Conservation (phyloP, 1,284 basidiomycete genomes). For the Prillingera fragicola region DNA sequence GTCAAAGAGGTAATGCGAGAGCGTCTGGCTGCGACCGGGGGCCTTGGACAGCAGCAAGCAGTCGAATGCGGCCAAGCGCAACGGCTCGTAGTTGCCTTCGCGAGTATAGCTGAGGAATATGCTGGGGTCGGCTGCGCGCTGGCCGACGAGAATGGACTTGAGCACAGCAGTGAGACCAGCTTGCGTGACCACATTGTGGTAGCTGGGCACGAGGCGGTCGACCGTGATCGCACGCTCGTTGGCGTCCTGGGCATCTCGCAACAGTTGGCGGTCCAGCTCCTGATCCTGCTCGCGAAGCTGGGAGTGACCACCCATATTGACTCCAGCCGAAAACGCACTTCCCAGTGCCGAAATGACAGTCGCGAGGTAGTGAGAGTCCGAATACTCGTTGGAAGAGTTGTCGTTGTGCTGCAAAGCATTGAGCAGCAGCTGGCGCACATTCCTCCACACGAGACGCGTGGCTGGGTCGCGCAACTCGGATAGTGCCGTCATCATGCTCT, state of each 20-base stretch:
- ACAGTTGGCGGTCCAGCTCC: constrained; percentile 47
- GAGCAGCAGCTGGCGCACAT: constrained; percentile 85
- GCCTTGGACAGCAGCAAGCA: constrained; percentile 80
- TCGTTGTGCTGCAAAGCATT: constrained; percentile 90
- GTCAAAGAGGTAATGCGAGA: constrained; percentile 85
- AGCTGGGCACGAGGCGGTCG: constrained; percentile 90
- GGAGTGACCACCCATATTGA: constrained; percentile 11
- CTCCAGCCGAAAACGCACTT: constrained; percentile 35
- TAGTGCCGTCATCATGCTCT: constrained; percentile 47
- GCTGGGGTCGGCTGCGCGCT: constrained; percentile 73
- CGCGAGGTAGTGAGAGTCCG: constrained; percentile 87
- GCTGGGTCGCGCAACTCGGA: constrained; percentile 34
- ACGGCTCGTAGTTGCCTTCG: constrained; percentile 86
- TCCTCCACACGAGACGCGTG: constrained; percentile 56
- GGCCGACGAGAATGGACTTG: constrained; percentile 68
- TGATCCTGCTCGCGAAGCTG: constrained; percentile 12
- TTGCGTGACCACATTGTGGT: constrained; percentile 87
- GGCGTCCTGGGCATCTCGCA: constrained; percentile 68
- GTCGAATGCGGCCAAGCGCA: constrained; percentile 89
- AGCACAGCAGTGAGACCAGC: constrained; percentile 84
- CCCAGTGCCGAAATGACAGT: constrained; percentile 78
- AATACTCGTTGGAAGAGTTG: constrained; percentile 86
- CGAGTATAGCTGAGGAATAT: constrained; percentile 84
- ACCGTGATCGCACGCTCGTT: constrained; percentile 89
- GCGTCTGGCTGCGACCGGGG: constrained; percentile 48